phyloP scores from a whole-genome alignment of 2,329 filamentous ascomycete species.

The Beauveria sp. region DNA sequence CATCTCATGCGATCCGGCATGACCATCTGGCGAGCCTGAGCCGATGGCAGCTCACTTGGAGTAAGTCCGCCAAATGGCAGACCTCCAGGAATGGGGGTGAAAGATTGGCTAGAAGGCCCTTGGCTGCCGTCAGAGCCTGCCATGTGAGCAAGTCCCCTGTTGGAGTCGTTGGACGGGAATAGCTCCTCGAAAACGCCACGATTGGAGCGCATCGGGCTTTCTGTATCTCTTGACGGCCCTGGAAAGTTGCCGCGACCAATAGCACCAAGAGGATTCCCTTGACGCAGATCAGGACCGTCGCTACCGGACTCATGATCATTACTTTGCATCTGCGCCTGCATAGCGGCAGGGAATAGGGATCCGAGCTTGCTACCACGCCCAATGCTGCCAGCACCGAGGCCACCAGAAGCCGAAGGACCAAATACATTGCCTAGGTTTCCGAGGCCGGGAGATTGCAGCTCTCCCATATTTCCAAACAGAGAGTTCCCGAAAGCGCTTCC shows the following conservation, averaged over 20 bases:
- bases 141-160: conserved; percentile 22
- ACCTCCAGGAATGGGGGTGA: conserved; percentile 27
- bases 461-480: conserved; percentile 68
- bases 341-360: conserved; percentile 76
- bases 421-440: conserved; percentile 64
- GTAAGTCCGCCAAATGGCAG: conserved; percentile 29
- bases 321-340: conserved; percentile 84
- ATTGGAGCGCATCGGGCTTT: conserved; percentile 50
- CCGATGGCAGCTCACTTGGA: conserved; percentile 45
- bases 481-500: conserved; percentile 65
- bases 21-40: conserved; percentile 83
- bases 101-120: conserved; percentile 21
- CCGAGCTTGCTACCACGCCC: conserved; percentile 75
- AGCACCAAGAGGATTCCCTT: conserved; percentile 54
- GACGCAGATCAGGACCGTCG: conserved; percentile 51
- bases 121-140: conserved; percentile 12
- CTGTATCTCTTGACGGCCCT: conserved; percentile 46
- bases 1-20: conserved; percentile 99
- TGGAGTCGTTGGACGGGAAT: conserved; percentile 31
- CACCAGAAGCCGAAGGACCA: conserved; percentile 49
- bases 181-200: conserved; percentile 50
- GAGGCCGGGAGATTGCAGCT: conserved; percentile 68
- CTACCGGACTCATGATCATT: conserved; percentile 59
- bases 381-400: conserved; percentile 54
- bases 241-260: conserved; percentile 57